Base-by-base conservation (phyloP, 2,329 filamentous ascomycete genomes). In the Aspergillus novofumigatus region DNA sequence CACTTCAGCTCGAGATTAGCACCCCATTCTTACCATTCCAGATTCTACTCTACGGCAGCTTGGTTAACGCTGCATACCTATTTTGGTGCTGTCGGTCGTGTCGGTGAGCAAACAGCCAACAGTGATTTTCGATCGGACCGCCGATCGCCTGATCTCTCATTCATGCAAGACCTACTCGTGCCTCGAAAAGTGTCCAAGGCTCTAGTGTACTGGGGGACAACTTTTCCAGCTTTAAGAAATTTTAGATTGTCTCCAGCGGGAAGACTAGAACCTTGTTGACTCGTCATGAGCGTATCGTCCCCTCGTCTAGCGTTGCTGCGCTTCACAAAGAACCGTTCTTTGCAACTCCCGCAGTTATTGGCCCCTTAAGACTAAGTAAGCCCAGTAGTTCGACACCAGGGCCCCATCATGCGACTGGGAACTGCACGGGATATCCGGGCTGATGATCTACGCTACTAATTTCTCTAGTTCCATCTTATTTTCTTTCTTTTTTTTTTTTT, bases 391-490 rank as follows among this genome's bases (percentile, higher is more conserved):
- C 64, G 59, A 65, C 58, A 54, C 49, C 49, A 57, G 32, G 32
- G 14, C 55, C 59, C 53, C 57, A 60, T 71, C 68, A 70, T 69
- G 68, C 64, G 67, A 67, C 65, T 65, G 62, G 67, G 60, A 65
- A 69, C 70, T 71, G 70, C 69, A 72, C 67, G 66, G 65, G 62
- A 61, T 68, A 64, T 59, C 58, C 66, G 60, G 60, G 65, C 60
- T 59, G 61, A 61, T 63, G 68, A 71, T 73, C 70, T 63, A 67
- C 65, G 61, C 62, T 63, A 64, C 65, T 64, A 69, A 68, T 69
- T 62, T 66, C 63, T 64, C 61, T 71, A 69, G 70, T 67, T 68
- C 63, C 67, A 68, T 68, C 65, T 70, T 68, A 66, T 68, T 62
- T n/a, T n/a, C n/a, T n/a, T n/a, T n/a, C n/a, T n/a, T n/a, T n/a